Evolutionary conservation across 2,329 filamentous ascomycete species (phyloP), one percentile per base, ranked within the genome.

Genomic region (Huntiella bhutanensis): DNA sequence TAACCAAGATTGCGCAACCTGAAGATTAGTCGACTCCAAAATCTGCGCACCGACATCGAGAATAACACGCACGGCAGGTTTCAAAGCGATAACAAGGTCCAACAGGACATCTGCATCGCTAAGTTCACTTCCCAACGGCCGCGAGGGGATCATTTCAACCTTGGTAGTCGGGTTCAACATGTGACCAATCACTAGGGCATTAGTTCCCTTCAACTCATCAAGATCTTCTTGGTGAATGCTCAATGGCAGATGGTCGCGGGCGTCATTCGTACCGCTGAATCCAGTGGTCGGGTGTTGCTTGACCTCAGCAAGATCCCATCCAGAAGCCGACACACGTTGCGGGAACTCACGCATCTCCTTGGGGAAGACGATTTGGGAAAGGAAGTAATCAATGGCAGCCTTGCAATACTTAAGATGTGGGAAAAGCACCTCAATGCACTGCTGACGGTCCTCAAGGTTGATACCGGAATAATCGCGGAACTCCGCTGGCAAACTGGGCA

Each of bases 41-140:
- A 86, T 70, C 43, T 79, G 73, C 0, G 81, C 80, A 0, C 81
- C 80, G 0, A 81, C 78, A 51, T 86, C 80, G 0, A 86, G 62
- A 1, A 86, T 68, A 0, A 85, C 77, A 0, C 68, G 65, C 0
- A 71, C 62, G 0, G 59, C 55, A 0, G 61, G 59, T 0, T 61
- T 38, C 39, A 71, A 57, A 0, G 40, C 39, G 0, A 60, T 55
- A 0, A 80, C 60, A 3, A 64, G 55, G 0, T 57, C 32, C 0
- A 85, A 54, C 0, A 81, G 54, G 1, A 54, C 50, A 8, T 64
- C 55, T 0, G 65, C 64, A 44, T 66, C 56, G 0, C 58, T 57
- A 3, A 52, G 51, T 0, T 47, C 42, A 0, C 34, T 41, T 2
- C 17, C 2, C 1, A 38, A 3, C 36, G 41, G 7, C 38, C 41